Evolutionary conservation across 2,329 filamentous ascomycete species (phyloP), one percentile per base, ranked within the genome.

Genomic region (Amphichorda felina): DNA sequence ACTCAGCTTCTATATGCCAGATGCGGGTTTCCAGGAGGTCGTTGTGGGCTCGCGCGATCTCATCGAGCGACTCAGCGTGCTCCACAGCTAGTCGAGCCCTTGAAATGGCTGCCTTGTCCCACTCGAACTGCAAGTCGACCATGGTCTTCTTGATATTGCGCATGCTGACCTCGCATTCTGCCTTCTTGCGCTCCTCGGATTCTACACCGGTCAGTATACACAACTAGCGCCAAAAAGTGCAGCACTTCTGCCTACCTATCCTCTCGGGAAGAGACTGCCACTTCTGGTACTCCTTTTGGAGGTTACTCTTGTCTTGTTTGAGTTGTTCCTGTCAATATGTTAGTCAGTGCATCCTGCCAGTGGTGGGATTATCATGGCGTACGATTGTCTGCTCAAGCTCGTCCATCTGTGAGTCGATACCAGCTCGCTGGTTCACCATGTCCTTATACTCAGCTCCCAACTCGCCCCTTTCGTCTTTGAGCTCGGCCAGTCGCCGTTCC

Each of bases 1-100:
- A 95, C n/a, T 66, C 56, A 2, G 86, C 88, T 61, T 98, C 91
- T 21, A 93, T 71, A 1, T 72, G 61, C 41, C 76, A 68, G 30
- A 95, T 67, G 44, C 83, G 72, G 2, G 73, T 75, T 46, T 88
- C 77, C 13, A 88, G 56, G 9, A 85, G 59, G 11, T 71, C 69
- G 31, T 79, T 67, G 35, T 82, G 75, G 5, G 75, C 66, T 33
- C 64, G 56, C 11, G 74, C 72, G 30, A 94, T 69, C 15, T 57
- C 50, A n/a, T 70, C 66, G 7, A 93, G 69, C 4, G 72, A 63
- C 43, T 72, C 68, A 53, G 78, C 62, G 44, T 70, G 68, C 28
- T 55, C 49, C 24, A 79, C 51, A 19, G 66, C 60, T 5, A 68
- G 57, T 40, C 69, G 62, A 8, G 70, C 72, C 50, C 76, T 78